Base-by-base conservation (phyloP, 176 grass and related monocot species). In the Puya raimondii region DNA sequence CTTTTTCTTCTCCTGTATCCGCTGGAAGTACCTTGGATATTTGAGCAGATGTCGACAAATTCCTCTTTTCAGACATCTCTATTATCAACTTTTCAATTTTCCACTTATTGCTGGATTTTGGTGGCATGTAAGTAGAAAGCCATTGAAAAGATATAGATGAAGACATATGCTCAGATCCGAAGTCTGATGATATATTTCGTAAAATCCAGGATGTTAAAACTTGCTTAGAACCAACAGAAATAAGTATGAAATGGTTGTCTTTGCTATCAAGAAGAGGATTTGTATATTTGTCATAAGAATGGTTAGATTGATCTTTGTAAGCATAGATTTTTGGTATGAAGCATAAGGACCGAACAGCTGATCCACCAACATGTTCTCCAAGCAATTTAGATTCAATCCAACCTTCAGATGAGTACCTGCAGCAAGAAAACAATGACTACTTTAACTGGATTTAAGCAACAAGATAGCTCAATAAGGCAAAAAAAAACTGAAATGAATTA, bases 171-270 rank as follows among this genome's bases (percentile, higher is more conserved):
- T 80, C 69, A 75, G 61, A 69, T 48, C 21, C 59, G 26, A 54
- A 64, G 11, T 76, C 77, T 63, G 56, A 29, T 63, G 23, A 74
- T 17, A 67, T 74, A 53, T 76, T 75, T 78, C 76, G 82, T 72
- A 97, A 85, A 83, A 92, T 71, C 93, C 93, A 97, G 72, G 89
- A 72, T 49, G 93, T 97, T 53, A 92, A 63, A 25, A 92, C 93
- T 90, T 92, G 89, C 80, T 97, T 97, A 67, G 93, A 97, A 64
- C 93, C 89, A 72, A 92, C 93, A 51, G 93, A 97, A 69, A 97
- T 88, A 68, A 97, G 82, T 76, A 97, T 79, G 42, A 59, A 83
- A 51, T 80, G 70, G 27, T 59, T 49, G 3, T 88, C 84, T 51
- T 69, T 82, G 21, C 76, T 42, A 65, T 80, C 48, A 9, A 47